These are phyloP conservation scores for Maudiozyma barnettii DNA, from an alignment of 805 yeast genomes.

Conservation along the genomic window DNA sequence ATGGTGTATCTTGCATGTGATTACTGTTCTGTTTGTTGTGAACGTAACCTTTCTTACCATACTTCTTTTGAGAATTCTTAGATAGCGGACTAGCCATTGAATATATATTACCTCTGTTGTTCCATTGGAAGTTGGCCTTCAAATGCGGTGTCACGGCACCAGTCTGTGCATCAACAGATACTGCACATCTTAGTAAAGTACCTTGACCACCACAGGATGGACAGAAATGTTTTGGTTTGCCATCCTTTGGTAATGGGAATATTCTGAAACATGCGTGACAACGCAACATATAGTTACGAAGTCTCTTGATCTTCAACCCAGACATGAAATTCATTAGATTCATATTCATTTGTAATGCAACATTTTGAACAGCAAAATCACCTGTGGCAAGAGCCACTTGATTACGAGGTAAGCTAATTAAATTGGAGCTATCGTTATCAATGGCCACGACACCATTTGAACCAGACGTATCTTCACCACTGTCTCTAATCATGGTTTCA, in stretches of 20 bases:
- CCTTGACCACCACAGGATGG: conserved; percentile 86
- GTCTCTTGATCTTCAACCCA: conserved; percentile 75
- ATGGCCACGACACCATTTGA: conserved; percentile 31
- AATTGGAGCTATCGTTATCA: conserved; percentile 18
- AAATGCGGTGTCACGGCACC: conserved; percentile 84
- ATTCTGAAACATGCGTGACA: conserved; percentile 94
- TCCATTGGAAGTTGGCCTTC: conserved; percentile 90
- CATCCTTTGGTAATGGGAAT: conserved; percentile 67
- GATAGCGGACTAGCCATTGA: conserved; percentile 83
- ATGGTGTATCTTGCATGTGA: conserved; percentile 26
- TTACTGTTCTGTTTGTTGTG: conserved; percentile 48
- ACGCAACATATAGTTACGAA: conserved; percentile 86
- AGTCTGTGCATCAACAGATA: conserved; percentile 64
- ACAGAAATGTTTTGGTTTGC: conserved; percentile 79
- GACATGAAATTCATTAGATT: conserved; percentile 75
- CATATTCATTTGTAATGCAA: conserved; percentile 81
- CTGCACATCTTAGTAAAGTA: conserved; percentile 83
- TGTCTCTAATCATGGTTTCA: conserved; percentile 60
- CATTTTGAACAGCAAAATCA: conserved; percentile 97
- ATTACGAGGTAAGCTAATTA: conserved; percentile 30
- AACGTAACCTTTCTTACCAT: conserved; percentile 73
- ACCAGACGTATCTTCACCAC: conserved; percentile 43
- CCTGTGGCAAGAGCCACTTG: conserved; percentile 86
- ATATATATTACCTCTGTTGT: conserved; percentile 73
- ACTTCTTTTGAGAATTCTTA: conserved; percentile 56